Evolutionary conservation across 371 early-diverging fungal species (phyloP), one percentile per base, ranked within the genome.

Genomic region (Actinomucor elegans): DNA sequence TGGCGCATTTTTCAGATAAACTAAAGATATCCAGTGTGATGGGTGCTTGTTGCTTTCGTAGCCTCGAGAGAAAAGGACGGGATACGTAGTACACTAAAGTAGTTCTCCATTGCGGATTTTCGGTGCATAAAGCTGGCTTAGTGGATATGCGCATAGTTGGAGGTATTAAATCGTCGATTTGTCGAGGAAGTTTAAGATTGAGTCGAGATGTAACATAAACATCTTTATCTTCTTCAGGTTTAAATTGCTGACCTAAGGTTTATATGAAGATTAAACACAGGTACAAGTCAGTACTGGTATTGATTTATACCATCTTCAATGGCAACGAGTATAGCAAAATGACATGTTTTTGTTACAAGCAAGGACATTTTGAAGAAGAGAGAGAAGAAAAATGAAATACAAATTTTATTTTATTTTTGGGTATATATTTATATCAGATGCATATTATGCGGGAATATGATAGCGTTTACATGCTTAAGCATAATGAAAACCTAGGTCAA

Each of bases 101-200:
- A 14, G 76, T 67, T 29, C 69, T 59, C 71, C 71, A 71, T 20
- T 46, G 48, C 9, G 71, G 71, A 11, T 28, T 31, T 36, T 58
- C 32, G 8, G 47, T 51, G 14, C 54, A 47, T 11, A 57, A 11
- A 8, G 66, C 52, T 0, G 76, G 69, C 5, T 57, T 55, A 7
- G 76, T 67, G 26, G 55, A 60, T 17, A 69, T 52, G n/a, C 67
- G 64, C n/a, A 69, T 75, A 15, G 59, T 55, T 5, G 72, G 70
- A 6, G 69, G 70, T 40, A 75, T 71, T n/a, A 75, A 67, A 49
- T 75, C 76, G 43, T 69, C 69, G 10, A 75, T 57, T 1, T 57
- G 48, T 15, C 49, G 51, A 18, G 76, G 76, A 12, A 75, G 34
- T 23, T 38, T 58, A 20, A 76, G 40, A 36, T 69, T 46, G 3